Evolutionary conservation across 225 moss, liverwort and hornwort species (phyloP).

Genomic region (Polytrichum commune): DNA sequence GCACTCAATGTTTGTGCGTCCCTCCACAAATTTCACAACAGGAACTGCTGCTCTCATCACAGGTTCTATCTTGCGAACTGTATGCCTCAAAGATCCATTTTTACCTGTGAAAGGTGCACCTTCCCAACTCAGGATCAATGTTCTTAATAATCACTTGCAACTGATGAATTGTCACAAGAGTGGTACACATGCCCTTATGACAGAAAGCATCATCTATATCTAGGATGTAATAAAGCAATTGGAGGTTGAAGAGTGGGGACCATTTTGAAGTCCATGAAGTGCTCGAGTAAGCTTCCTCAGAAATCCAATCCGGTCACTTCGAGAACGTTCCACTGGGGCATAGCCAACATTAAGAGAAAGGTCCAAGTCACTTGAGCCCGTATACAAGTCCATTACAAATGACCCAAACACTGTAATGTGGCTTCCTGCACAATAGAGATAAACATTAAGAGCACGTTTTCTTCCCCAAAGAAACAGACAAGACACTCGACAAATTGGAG

Average conservation of each 20-base stretch:
- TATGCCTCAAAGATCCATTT: slow-evolving; percentile 43
- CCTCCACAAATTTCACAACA: slow-evolving; percentile 95
- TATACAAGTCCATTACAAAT: slow-evolving; percentile 89
- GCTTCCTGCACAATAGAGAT: slow-evolving; percentile 62
- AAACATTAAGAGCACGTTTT: slow-evolving; percentile 12
- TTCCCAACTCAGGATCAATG: slow-evolving; percentile 1
- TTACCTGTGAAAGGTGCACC: slow-evolving; percentile 34
- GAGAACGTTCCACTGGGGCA: slow-evolving; percentile 45
- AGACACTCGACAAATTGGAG: slow-evolving; percentile 3
- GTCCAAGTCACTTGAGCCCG: slow-evolving; percentile 88
- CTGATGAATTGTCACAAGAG: too few species aligned
- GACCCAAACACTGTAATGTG: slow-evolving; percentile 89
- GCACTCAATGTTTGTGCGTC: slow-evolving; percentile 85
- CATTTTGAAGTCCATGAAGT: slow-evolving; percentile 71
- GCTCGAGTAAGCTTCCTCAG: slow-evolving; percentile 80
- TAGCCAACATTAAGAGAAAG: slow-evolving; percentile 76
- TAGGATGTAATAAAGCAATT: neutral
- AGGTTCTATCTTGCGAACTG: slow-evolving; percentile 80
- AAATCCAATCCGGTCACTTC: slow-evolving; percentile 57
- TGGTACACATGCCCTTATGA: too few species aligned
- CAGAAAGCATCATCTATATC: too few species aligned
- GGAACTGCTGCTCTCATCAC: slow-evolving; percentile 90
- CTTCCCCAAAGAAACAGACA: neutral
- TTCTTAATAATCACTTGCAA: neutral
- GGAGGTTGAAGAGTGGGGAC: slow-evolving; percentile 23